Base-by-base conservation (phyloP, 192 early-diverging fungal genomes). In the Lunasporangiospora selenospora region DNA sequence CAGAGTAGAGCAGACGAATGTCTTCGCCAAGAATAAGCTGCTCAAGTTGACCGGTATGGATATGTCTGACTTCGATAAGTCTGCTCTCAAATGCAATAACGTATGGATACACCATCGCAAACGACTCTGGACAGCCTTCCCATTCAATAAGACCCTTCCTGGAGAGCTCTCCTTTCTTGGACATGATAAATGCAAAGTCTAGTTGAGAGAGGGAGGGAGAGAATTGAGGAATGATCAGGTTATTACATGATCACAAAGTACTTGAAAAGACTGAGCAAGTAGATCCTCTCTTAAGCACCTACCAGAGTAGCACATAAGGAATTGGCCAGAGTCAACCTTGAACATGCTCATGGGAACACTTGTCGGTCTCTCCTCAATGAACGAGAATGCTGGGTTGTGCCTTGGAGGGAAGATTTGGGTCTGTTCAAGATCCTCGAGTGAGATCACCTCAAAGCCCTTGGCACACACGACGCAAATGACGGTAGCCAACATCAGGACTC, bases 391-490 rank as follows among this genome's bases (percentile, higher is more conserved):
- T n/a, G 82, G 76, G 83, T 96, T 93, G 2, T 66, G 78, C 2
- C 90, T 89, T 70, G 95, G 90, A 60, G 95, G 64, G 24, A 96
- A 80, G 55, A 81, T 88, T 83, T 92, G 91, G 13, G 93, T 93
- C n/a, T n/a, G n/a, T 33, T 88, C 83, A 29, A 92, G 79, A 4
- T 90, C 85, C 12, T 84, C 83, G 53, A 94, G 56, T 65, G 95
- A 88, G 3, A 97, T 90, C 48, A 97, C 85, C 69, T 97, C 92
- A 67, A 97, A 95, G 7, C 95, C 95, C 53, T 91, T 90, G 10
- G 80, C 77, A n/a, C n/a, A n/a, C 59, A 91, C 91, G 7, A 97
- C 88, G 67, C 88, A 92, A 27, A 97, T 77, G 30, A 86, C 88
- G 21, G 85, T 90, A 21, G 84, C 86, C 50, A 94, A 77, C 44